These are phyloP conservation scores for Colletotrichum navitas DNA, from an alignment of 2,329 filamentous ascomycete genomes.

Conservation along the genomic window DNA sequence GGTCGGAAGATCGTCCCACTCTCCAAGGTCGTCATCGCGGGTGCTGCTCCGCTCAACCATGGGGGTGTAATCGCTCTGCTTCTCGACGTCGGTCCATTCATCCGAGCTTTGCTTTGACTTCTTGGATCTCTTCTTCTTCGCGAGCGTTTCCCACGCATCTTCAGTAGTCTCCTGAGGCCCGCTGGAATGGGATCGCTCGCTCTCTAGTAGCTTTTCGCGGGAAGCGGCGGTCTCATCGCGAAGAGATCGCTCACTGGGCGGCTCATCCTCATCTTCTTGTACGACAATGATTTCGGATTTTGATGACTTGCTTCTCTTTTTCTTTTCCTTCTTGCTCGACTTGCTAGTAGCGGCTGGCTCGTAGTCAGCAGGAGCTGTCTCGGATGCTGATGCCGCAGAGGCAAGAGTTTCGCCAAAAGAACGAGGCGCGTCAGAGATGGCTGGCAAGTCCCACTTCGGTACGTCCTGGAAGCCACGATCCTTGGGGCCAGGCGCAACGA, in stretches of 20 bases:
- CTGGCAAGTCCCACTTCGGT: conserved; percentile 22
- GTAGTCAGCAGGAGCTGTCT: conserved; percentile 19
- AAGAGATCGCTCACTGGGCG: conserved; percentile 2
- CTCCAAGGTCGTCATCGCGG: conserved; percentile 1
- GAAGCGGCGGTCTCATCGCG: conserved; percentile 9
- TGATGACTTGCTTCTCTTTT: conserved; percentile 58
- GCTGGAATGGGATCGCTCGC: conserved; percentile 34
- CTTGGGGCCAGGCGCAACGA: conserved; percentile 25
- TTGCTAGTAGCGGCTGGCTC: conserved; percentile 46
- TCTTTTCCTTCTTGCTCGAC: conserved; percentile 52
- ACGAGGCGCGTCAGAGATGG: background rate
- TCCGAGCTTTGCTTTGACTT: conserved; percentile 43
- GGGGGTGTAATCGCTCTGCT: conserved; percentile 23
- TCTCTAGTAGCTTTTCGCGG: conserved; percentile 16
- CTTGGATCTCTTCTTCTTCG: conserved; percentile 51
- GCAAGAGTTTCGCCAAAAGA: conserved; percentile 7
- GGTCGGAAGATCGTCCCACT: conserved; percentile 35
- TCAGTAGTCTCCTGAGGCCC: conserved; percentile 43
- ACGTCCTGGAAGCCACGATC: conserved; percentile 18
- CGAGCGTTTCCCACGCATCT: conserved; percentile 48
- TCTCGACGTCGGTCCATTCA: conserved; percentile 43
- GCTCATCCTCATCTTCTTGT: conserved; percentile 45
- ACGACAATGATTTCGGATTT: conserved; percentile 48
- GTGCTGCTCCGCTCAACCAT: conserved; percentile 19
- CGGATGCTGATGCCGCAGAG: conserved; percentile 2